phyloP scores from a whole-genome alignment of 2,329 filamentous ascomycete genomes.

The Xylaria multiplex region DNA sequence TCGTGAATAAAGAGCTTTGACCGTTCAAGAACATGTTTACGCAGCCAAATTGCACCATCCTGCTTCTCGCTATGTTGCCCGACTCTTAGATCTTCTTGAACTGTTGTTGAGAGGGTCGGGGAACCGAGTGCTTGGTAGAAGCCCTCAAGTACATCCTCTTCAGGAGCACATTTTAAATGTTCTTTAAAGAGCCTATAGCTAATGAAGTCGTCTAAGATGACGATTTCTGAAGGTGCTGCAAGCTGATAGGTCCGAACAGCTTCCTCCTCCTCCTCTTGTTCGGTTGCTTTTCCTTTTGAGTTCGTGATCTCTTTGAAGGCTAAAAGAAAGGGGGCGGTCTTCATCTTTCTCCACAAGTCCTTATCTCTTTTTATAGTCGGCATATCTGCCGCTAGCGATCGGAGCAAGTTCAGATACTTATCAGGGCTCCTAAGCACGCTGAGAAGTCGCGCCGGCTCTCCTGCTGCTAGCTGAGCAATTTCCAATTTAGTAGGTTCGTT shows the following conservation, averaged over 20 bases:
- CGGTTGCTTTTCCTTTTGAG: conserved; percentile 58
- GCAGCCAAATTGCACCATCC: conserved; percentile 72
- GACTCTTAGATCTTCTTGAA: conserved; percentile 80
- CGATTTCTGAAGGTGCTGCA: conserved; percentile 74
- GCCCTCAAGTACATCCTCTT: conserved; percentile 85
- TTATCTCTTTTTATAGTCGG: conserved; percentile 79
- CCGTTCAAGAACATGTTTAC: conserved; percentile 86
- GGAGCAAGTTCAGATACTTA: conserved; percentile 86
- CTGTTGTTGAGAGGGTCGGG: conserved; percentile 76
- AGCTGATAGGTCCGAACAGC: conserved; percentile 82
- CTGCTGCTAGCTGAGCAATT: conserved; percentile 83
- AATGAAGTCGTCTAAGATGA: conserved; percentile 87
- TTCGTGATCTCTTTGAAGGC: conserved; percentile 78
- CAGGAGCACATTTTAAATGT: conserved; percentile 83
- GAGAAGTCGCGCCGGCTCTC: conserved; percentile 83
- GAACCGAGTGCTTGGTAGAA: conserved; percentile 88
- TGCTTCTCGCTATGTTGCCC: conserved; percentile 75
- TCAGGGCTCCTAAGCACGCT: conserved; percentile 82
- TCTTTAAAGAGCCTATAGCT: conserved; percentile 90
- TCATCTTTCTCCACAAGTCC: conserved; percentile 80
- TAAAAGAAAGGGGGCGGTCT: conserved; percentile 78
- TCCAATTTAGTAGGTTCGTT: conserved; percentile 88
- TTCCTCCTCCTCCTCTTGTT: conserved; percentile 65
- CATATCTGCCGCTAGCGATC: conserved; percentile 80
- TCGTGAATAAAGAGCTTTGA: conserved; percentile 90